Conservation (phyloP, 768 basidiomycete genomes). For the Mrakia blollopis region DNA sequence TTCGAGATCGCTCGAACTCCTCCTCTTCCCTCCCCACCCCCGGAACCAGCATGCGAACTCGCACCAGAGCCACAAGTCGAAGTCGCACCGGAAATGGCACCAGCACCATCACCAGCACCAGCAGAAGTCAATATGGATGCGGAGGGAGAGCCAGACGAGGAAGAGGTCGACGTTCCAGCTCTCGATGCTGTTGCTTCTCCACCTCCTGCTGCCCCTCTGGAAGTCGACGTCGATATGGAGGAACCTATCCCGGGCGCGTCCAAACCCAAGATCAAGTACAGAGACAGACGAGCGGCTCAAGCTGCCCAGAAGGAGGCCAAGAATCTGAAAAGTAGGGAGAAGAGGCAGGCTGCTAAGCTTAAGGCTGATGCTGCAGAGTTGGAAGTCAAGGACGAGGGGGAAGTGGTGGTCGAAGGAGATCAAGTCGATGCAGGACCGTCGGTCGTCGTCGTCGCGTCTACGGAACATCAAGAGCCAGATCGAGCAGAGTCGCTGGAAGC, state of each 20-base stretch:
- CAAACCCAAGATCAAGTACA: background rate
- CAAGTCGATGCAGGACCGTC: too few relatives aligned
- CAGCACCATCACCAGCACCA: too few relatives aligned
- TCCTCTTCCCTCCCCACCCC: constrained; percentile 41
- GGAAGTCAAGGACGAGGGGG: background rate
- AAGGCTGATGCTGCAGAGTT: background rate
- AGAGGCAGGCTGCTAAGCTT: background rate
- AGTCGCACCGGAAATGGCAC: too few relatives aligned
- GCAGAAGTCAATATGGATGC: too few relatives aligned
- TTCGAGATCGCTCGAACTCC: constrained; percentile 60
- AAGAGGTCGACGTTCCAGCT: constrained; percentile 27
- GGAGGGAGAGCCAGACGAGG: background rate
- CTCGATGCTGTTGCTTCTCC: constrained; percentile 31
- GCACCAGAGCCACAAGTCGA: too few relatives aligned
- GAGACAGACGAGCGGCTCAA: background rate
- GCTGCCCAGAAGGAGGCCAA: background rate
- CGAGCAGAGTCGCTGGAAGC: background rate
- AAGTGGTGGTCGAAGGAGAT: too few relatives aligned
- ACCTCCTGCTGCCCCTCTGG: constrained; percentile 26
- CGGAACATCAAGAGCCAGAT: too few relatives aligned
- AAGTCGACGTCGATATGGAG: background rate
- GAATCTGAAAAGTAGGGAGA: background rate
- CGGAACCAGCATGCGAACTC: constrained; percentile 5
- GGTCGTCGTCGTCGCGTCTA: too few relatives aligned
- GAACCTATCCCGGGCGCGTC: background rate